Evolutionary conservation across 805 yeast species (phyloP).

Genomic region (Pichia deserticola): DNA sequence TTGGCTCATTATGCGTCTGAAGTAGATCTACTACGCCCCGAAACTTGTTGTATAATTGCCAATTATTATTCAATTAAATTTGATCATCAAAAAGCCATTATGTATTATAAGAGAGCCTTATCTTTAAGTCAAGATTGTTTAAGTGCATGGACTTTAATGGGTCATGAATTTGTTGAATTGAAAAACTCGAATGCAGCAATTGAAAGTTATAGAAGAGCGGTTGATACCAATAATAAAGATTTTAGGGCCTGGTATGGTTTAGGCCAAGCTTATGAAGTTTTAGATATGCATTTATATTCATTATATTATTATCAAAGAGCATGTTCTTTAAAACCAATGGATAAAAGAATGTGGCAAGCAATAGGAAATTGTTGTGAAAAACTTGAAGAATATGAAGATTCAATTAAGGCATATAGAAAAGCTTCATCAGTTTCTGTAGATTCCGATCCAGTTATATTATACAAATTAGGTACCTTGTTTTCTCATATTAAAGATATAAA

Average conservation of each 20-base stretch:
- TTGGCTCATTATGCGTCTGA: conserved; percentile 79
- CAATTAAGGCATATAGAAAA: conserved; percentile 74
- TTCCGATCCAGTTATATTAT: conserved; percentile 48
- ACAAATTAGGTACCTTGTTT: conserved; percentile 60
- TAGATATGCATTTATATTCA: conserved; percentile 91
- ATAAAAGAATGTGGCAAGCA: conserved; percentile 95
- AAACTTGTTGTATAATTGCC: conserved; percentile 90
- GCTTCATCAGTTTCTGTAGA: conserved; percentile 52
- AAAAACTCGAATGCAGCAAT: conserved; percentile 97
- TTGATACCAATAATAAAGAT: conserved; percentile 81
- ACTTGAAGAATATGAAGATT: conserved; percentile 59
- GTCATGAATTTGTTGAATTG: conserved; percentile 95
- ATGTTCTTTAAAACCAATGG: conserved; percentile 78
- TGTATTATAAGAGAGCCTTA: conserved; percentile 86
- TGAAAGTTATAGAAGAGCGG: conserved; percentile 88
- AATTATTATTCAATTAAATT: conserved; percentile 87
- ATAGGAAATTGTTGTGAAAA: conserved; percentile 84
- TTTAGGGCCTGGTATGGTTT: conserved; percentile 97
- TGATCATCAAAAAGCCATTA: conserved; percentile 91
- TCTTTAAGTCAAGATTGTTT: conserved; percentile 71
- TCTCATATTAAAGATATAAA: conserved; percentile 46
- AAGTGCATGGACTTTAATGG: conserved; percentile 97
- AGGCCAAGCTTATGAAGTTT: conserved; percentile 95
- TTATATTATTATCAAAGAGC: conserved; percentile 89
- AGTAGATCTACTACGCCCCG: conserved; percentile 83